These are phyloP conservation scores for Metroxylon sagu DNA, from an alignment of 176 grass and related monocot genomes.

Conservation along the genomic window DNA sequence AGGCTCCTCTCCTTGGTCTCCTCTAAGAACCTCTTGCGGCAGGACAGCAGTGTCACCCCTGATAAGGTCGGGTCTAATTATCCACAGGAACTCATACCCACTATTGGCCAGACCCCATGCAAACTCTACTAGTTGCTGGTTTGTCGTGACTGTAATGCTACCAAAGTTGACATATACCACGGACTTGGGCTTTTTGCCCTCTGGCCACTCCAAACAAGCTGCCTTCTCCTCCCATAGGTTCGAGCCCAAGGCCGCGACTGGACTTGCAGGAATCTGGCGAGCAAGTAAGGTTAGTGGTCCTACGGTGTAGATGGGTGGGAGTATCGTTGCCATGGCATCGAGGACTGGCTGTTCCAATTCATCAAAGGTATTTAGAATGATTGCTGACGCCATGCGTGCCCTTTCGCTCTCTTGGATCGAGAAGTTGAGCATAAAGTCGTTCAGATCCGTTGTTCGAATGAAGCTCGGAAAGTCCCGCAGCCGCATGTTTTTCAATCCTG, in stretches of 20 bases:
- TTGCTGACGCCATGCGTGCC: background rate
- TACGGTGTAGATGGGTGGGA: constrained; percentile 10
- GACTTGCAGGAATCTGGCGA: background rate
- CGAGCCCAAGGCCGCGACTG: background rate
- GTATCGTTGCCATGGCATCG: background rate
- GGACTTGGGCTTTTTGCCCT: background rate
- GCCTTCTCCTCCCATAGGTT: constrained; percentile 7
- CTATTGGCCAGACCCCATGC: constrained; percentile 7
- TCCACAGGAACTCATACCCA: constrained; percentile 2
- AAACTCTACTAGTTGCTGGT: constrained; percentile 9
- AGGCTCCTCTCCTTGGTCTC: constrained; percentile 4
- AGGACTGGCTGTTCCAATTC: background rate
- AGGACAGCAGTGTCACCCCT: constrained; percentile 2
- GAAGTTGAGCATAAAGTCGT: constrained; percentile 4
- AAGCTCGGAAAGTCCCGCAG: constrained; percentile 9
- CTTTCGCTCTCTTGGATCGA: background rate
- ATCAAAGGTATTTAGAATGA: constrained; percentile 12
- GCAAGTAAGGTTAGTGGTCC: background rate
- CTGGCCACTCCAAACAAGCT: background rate
- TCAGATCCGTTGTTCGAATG: background rate
- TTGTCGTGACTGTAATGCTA: constrained; percentile 7
- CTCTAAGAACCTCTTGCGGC: background rate
- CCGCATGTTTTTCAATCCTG: constrained; percentile 4
- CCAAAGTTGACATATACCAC: constrained; percentile 14
- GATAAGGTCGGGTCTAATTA: constrained; percentile 5